Percentiles rank a stretch among this genome's conserved stretches.
Evolutionary conservation across 2,329 filamentous ascomycete species (phyloP).

Genomic region (Fonsecaea pedrosoi): DNA sequence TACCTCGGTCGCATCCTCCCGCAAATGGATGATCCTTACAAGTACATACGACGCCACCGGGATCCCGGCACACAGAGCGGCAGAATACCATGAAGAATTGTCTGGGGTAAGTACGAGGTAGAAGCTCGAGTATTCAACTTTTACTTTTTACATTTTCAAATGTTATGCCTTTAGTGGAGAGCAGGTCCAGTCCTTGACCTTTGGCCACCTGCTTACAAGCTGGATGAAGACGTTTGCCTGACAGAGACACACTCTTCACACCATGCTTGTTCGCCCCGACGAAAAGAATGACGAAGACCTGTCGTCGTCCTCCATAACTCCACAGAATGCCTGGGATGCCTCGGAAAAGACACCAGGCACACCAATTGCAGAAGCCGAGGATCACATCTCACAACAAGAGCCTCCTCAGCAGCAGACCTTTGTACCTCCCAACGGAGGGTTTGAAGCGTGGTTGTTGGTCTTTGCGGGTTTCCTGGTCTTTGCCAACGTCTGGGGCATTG

Average conservation of each 20-base stretch:
- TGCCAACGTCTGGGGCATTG: slow-evolving; percentile 67
- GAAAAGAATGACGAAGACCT: background rate
- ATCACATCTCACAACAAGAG: background rate
- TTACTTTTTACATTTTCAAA: background rate
- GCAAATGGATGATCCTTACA: background rate
- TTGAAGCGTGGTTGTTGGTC: slow-evolving; percentile 80
- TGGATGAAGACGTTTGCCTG: background rate
- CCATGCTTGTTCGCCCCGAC: background rate
- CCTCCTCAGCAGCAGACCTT: background rate
- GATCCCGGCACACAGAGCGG: background rate
- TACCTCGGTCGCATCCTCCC: background rate
- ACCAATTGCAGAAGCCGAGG: background rate
- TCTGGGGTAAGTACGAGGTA: background rate
- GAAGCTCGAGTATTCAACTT: background rate
- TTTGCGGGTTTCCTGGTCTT: slow-evolving; percentile 80
- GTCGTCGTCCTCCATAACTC: background rate
- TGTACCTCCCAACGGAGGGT: slow-evolving; percentile 67
- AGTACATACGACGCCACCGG: background rate
- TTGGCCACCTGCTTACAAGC: background rate
- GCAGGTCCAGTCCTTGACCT: background rate
- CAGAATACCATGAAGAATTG: background rate
- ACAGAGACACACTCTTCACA: background rate
- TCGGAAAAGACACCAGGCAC: background rate
- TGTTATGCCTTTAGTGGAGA: background rate
- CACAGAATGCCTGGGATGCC: background rate